phyloP scores from a whole-genome alignment of 2,329 filamentous ascomycete species.

The Didymella arachidicola region DNA sequence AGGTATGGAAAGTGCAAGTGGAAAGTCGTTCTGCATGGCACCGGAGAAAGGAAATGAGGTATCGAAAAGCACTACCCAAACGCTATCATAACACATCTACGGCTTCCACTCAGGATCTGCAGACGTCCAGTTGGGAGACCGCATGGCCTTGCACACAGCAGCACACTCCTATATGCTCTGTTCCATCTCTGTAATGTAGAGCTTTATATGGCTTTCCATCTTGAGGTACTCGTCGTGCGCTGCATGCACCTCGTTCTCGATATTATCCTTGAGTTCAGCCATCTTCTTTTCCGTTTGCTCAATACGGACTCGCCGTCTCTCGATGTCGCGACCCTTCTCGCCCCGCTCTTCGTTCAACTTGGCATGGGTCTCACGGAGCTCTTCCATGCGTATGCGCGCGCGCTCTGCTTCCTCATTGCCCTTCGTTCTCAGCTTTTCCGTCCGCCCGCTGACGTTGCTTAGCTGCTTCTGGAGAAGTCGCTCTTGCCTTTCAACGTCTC shows the following conservation, averaged over 20 bases:
- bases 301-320: slow-evolving; percentile 88
- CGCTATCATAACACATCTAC: slow-evolving; percentile 19
- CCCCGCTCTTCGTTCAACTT: slow-evolving; percentile 83
- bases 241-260: slow-evolving; percentile 89
- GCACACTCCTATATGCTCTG: slow-evolving; percentile 63
- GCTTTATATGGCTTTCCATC: slow-evolving; percentile 94
- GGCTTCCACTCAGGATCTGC: slow-evolving; percentile 3
- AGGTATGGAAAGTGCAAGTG: background rate
- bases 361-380: slow-evolving; percentile 79
- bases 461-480: slow-evolving; percentile 83
- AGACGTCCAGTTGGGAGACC: slow-evolving; percentile 4
- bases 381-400: slow-evolving; percentile 89
- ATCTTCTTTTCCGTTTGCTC: slow-evolving; percentile 99
- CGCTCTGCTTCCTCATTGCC: slow-evolving; percentile 81
- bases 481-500: slow-evolving; percentile 90
- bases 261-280: slow-evolving; percentile 96
- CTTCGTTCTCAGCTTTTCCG: slow-evolving; percentile 80
- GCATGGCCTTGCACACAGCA: slow-evolving; percentile 8
- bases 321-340: slow-evolving; percentile 90
- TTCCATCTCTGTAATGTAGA: slow-evolving; percentile 99
- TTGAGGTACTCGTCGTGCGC: slow-evolving; percentile 96
- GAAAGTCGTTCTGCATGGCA: background rate
- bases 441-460: slow-evolving; percentile 84
- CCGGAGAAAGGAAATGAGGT: slow-evolving; percentile 14
- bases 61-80: slow-evolving; percentile 16